Evolutionary conservation across 1,284 basidiomycete species (phyloP), one percentile per base, ranked within the genome.

Genomic region (Trichosporon sp.): DNA sequence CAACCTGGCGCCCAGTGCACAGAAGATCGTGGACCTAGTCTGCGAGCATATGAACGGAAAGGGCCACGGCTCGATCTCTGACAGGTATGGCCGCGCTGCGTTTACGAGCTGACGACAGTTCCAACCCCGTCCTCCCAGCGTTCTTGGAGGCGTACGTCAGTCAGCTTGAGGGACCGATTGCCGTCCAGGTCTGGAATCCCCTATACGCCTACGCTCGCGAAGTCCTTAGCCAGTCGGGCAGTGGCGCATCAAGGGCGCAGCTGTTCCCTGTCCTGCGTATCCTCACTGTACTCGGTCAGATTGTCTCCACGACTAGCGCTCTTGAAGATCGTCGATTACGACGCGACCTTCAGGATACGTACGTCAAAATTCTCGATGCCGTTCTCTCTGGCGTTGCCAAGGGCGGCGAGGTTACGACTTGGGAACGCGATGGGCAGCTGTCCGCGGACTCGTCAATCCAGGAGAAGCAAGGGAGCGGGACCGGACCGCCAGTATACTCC

Each of bases 261-360:
- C 87, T 91, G 6, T 95, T 92, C 81, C 88, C 91, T 4, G 35
- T 79, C 6, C 85, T 98, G 31, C 87, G 90, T 91, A 94, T 93
- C 81, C 85, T 97, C 43, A 91, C 90, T 2, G 87, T 91, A 1
- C 82, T 98, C 16, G 91, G 91, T 0, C 90, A 93, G 73, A 96
- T 75, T 5, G 87, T 98, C 14, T 89, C 91, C 1, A 91, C 93
- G 77, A 96, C 94, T 0, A 90, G 91, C 2, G 92, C 93, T 0
- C 87, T 96, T 80, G 96, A 98, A 72, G 96, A 99, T 82, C 88
- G 90, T 19, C 88, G 92, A 21, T 85, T 95, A 69, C 89, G 92
- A n/a, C 92, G 94, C 77, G 96, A 99, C 73, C 85, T 98, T 16
- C 94, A 92, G 88, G 96, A 99, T 72, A 90, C 88, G 0, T 96